Percentiles rank a stretch among this genome's conserved stretches.
phyloP scores from a whole-genome alignment of 768 basidiomycete genomes.

The Ramaria sp. region DNA sequence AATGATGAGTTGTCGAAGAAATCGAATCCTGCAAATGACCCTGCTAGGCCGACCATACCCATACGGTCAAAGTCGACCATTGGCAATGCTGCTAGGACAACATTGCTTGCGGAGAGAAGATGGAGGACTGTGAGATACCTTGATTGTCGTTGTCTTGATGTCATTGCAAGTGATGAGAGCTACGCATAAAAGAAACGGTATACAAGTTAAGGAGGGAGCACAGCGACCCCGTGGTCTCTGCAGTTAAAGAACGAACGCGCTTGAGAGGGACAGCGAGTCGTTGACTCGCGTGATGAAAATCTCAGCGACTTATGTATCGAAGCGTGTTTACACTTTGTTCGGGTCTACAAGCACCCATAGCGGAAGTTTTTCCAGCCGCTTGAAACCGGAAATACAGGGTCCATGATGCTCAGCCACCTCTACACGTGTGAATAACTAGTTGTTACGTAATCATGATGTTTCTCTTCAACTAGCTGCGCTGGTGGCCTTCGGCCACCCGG shows the following conservation, averaged over 20 bases:
- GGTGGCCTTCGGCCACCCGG: too few species aligned
- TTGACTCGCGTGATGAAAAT: conserved; percentile 1
- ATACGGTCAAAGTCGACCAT: conserved; percentile 68
- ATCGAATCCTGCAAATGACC: conserved; percentile 81
- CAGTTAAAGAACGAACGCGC: conserved; percentile 8
- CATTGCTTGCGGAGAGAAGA: conserved; percentile 1
- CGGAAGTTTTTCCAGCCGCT: background rate
- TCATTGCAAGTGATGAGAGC: background rate
- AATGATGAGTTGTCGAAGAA: conserved; percentile 46
- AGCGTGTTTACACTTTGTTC: conserved; percentile 2
- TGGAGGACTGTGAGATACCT: background rate
- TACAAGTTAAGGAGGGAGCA: background rate
- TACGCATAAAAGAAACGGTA: background rate
- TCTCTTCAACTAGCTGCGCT: too few species aligned
- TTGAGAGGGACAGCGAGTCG: conserved; percentile 7
- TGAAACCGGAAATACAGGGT: background rate
- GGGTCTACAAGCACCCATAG: conserved; percentile 2
- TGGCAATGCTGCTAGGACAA: conserved; percentile 31
- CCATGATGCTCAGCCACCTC: too few species aligned
- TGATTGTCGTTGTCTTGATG: conserved; percentile 2
- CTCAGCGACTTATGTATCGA: conserved; percentile 10
- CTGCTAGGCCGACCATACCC: conserved; percentile 84
- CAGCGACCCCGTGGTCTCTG: conserved; percentile 10
- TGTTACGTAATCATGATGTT: too few species aligned
- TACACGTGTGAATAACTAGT: background rate